Evolutionary conservation across 1,284 basidiomycete species (phyloP), one percentile per base, ranked within the genome.

Genomic region (Ceratobasidium sp.): DNA sequence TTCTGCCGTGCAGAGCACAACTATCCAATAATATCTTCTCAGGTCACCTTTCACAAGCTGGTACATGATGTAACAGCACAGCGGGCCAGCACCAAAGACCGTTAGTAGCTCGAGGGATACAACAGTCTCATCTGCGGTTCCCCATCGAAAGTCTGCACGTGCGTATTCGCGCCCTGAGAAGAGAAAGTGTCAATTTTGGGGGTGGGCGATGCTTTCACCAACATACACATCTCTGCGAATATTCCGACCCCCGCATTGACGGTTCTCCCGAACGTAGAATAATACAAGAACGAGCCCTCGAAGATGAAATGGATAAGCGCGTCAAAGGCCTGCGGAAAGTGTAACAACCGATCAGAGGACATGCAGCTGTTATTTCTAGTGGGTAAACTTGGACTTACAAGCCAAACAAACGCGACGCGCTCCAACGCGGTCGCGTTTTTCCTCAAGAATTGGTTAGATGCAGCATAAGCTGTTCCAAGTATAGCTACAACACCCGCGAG

Each of bases 31-130:
- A 83, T 94, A 91, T 72, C 93, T 87, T 26, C 91, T 89, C 7
- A 90, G 90, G 80, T 95, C 92, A 42, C 89, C 84, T 61, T 87
- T 88, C 23, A 90, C 85, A 39, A 95, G 88, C 82, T 91, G 90
- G 80, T 88, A 89, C 67, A 93, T 86, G 81, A 94, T 90, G 80
- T 91, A 93, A 83, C 89, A 91, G 82, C 92, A 93, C 72, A 95
- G 82, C 0, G 92, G 91, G 0, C 91, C 94, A 33, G 89, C 93
- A 39, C 93, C 93, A 40, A 95, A 87, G 13, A 95, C 94, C 5
- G 94, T 96, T 80, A 96, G 87, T 69, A 95, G 84, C 84, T 96
- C 94, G 58, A 96, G 89, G 6, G 93, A 92, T 58, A 96, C 93
- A 64, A 95, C 89, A 0, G 92, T 93, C 0, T 93, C 89, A 81